Percentiles rank a stretch among this genome's conserved stretches.
Conservation (phyloP, 2,329 filamentous ascomycete genomes). For the Tetracladium maxilliforme region DNA sequence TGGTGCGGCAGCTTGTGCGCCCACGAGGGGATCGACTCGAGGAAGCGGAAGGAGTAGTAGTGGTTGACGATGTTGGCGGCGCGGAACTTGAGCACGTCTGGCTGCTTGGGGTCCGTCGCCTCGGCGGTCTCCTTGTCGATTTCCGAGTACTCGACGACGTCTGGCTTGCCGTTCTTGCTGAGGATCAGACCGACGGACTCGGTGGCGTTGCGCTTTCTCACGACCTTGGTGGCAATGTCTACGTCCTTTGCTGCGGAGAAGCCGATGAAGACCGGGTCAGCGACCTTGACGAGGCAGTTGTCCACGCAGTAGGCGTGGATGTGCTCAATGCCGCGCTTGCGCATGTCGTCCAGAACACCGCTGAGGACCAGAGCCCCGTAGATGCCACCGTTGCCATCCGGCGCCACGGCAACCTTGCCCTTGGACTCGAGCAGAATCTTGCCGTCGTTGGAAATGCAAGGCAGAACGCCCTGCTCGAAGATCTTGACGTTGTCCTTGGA, state of each 20-base stretch:
- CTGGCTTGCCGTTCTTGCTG: slow-evolving; percentile 87
- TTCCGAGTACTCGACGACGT: slow-evolving; percentile 97
- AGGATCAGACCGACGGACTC: slow-evolving; percentile 93
- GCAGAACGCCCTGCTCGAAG: slow-evolving; percentile 93
- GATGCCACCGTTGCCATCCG: slow-evolving; percentile 92
- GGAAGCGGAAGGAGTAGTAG: slow-evolving; percentile 93
- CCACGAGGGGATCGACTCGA: slow-evolving; percentile 82
- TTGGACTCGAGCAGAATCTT: slow-evolving; percentile 93
- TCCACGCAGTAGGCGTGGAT: slow-evolving; percentile 97
- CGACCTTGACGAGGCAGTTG: slow-evolving; percentile 98
- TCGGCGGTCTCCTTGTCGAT: slow-evolving; percentile 83
- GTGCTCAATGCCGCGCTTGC: slow-evolving; percentile 78
- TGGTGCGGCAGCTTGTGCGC: slow-evolving; percentile 81
- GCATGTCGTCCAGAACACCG: slow-evolving; percentile 76
- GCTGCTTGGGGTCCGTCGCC: slow-evolving; percentile 70
- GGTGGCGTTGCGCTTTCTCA: slow-evolving; percentile 91
- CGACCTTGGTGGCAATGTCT: slow-evolving; percentile 97
- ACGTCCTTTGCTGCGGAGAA: slow-evolving; percentile 80
- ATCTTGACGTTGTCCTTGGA: slow-evolving; percentile 74
- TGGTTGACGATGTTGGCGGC: slow-evolving; percentile 99
- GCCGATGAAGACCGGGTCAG: slow-evolving; percentile 88
- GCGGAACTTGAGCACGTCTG: slow-evolving; percentile 79
- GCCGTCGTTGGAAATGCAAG: slow-evolving; percentile 93
- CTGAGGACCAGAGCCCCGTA: slow-evolving; percentile 80
- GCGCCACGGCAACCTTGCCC: slow-evolving; percentile 81